Evolutionary conservation across 2,329 filamentous ascomycete genomes (phyloP).

Genomic region (Gyromitra esculenta): DNA sequence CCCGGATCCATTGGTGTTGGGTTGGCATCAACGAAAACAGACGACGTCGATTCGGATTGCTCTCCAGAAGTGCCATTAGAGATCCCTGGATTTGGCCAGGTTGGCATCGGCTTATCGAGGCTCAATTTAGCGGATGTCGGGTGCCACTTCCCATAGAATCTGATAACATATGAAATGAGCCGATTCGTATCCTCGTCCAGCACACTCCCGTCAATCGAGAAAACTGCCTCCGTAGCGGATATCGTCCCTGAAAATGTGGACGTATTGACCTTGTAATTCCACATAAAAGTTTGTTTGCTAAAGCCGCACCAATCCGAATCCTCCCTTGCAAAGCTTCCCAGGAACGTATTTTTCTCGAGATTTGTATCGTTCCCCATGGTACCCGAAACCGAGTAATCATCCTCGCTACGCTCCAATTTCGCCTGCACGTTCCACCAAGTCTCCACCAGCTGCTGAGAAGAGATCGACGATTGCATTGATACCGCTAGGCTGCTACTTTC

Average conservation of each 20-base stretch:
- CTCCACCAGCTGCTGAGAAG: conserved; percentile 6
- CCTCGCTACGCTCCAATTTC: neutral
- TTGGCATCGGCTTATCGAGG: conserved; percentile 15
- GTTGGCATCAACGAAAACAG: conserved; percentile 14
- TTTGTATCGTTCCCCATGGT: conserved; percentile 28
- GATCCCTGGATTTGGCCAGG: conserved; percentile 35
- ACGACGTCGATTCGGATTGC: neutral
- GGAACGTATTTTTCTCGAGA: conserved; percentile 33
- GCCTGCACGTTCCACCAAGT: conserved; percentile 39
- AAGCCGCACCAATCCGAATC: conserved; percentile 32
- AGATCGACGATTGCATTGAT: conserved; percentile 44
- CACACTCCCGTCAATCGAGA: conserved; percentile 33
- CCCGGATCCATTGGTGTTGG: conserved; percentile 3
- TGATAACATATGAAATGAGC: conserved; percentile 33
- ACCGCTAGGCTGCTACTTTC: conserved; percentile 17
- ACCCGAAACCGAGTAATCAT: conserved; percentile 34
- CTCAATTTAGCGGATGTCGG: conserved; percentile 24
- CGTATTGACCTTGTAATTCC: conserved; percentile 25
- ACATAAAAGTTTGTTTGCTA: conserved; percentile 19
- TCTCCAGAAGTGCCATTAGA: neutral
- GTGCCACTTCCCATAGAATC: conserved; percentile 43
- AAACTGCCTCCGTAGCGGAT: conserved; percentile 18
- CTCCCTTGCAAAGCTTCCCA: conserved; percentile 15
- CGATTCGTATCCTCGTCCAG: conserved; percentile 26
- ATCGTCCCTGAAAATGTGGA: conserved; percentile 37